Conservation (phyloP, 768 basidiomycete species). For the Agrocybe pediades region DNA sequence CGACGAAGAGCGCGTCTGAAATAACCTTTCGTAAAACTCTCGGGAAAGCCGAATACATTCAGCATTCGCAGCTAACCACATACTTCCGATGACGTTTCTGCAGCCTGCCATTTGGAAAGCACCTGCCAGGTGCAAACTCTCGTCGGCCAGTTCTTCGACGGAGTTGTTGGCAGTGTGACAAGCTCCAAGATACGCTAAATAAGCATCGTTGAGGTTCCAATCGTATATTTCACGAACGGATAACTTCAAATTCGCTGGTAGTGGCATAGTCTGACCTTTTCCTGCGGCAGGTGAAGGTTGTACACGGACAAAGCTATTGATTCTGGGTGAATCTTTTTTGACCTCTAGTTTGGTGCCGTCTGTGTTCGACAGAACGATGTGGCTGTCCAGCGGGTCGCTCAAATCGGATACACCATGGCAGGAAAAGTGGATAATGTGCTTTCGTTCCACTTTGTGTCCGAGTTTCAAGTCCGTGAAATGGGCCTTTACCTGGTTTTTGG, state of each 20-base stretch:
- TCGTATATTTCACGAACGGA: neutral
- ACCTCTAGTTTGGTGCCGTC: neutral
- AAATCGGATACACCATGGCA: neutral
- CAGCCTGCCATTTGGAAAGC: neutral
- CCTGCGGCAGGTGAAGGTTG: neutral
- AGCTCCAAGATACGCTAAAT: neutral
- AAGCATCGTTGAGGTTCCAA: neutral
- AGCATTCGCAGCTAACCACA: neutral
- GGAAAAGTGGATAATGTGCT: neutral
- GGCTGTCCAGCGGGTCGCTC: neutral
- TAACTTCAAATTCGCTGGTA: neutral
- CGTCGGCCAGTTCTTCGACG: neutral
- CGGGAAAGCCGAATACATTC: neutral
- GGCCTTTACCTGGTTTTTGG: neutral
- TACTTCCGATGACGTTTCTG: neutral
- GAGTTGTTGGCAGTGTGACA: neutral
- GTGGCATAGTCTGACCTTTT: neutral
- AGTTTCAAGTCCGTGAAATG: neutral
- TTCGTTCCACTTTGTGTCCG: neutral
- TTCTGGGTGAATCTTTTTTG: neutral
- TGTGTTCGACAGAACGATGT: neutral
- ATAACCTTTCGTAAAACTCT: neutral
- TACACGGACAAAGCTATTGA: neutral
- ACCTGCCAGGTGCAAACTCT: neutral
- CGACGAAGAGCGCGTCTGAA: too few relatives aligned